phyloP scores from a whole-genome alignment of 805 yeast genomes.

The Spencermartinsiella europaea region DNA sequence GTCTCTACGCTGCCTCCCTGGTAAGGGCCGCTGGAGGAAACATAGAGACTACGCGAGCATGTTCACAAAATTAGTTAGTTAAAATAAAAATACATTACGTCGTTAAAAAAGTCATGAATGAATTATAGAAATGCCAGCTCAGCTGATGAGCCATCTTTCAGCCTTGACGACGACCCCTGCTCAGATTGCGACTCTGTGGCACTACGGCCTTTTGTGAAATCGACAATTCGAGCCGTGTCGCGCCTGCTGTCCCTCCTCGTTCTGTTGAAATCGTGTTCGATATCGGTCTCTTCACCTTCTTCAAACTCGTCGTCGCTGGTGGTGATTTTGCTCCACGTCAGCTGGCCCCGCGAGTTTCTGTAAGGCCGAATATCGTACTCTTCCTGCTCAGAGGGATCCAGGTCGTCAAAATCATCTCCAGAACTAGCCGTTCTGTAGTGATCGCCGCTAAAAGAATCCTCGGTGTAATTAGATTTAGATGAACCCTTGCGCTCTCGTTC shows the following conservation, averaged over 20 bases:
- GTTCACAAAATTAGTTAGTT: too few relatives aligned
- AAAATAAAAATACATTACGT: too few relatives aligned
- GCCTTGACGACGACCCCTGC: not conserved
- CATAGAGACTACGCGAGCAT: too few relatives aligned
- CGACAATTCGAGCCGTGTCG: constrained; percentile 35
- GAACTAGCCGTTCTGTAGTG: constrained; percentile 33
- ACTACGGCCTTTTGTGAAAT: constrained; percentile 28
- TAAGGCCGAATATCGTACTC: constrained; percentile 27
- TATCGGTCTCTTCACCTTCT: constrained; percentile 1
- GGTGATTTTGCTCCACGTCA: constrained; percentile 25
- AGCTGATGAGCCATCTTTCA: constrained; percentile 14
- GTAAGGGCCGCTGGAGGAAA: too few relatives aligned
- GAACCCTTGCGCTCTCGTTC: constrained; percentile 4
- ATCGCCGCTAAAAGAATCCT: constrained; percentile 15
- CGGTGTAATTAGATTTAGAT: constrained; percentile 1
- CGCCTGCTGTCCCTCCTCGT: constrained; percentile 15
- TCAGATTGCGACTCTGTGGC: not conserved
- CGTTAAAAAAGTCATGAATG: too few relatives aligned
- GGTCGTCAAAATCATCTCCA: constrained; percentile 23
- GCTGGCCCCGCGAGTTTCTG: constrained; percentile 31
- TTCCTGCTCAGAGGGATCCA: constrained; percentile 18
- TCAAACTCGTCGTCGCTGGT: constrained; percentile 7
- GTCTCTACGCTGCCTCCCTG: too few relatives aligned
- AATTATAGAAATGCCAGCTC: constrained; percentile 33
- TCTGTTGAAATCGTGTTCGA: constrained; percentile 12